These are phyloP conservation scores for Apiospora marii DNA, from an alignment of 2,329 filamentous ascomycete genomes.

Conservation along the genomic window DNA sequence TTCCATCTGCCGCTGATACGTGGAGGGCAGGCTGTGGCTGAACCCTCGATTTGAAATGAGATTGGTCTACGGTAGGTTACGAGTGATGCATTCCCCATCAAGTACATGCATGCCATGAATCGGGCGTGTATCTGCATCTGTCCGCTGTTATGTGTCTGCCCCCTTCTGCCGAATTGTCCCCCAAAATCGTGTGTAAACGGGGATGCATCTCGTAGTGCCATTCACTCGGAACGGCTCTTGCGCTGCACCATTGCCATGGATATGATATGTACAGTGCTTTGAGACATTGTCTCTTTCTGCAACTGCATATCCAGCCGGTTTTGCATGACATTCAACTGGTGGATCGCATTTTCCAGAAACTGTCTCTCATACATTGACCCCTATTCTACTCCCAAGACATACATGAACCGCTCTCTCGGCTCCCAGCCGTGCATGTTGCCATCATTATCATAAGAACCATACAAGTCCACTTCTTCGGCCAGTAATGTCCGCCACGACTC, in stretches of 20 bases:
- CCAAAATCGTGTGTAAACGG: not conserved
- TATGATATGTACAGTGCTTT: not conserved
- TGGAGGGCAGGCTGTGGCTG: conserved; percentile 1
- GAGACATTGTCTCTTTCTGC: not conserved
- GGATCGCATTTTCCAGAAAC: not conserved
- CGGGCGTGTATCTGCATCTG: not conserved
- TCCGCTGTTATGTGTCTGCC: not conserved
- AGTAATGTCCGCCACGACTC: no score
- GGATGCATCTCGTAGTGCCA: not conserved
- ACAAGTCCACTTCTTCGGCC: no score
- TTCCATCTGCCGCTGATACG: not conserved
- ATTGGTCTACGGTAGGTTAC: not conserved
- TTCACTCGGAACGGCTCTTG: not conserved
- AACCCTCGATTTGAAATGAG: not conserved
- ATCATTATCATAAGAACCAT: not conserved
- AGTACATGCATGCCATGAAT: not conserved
- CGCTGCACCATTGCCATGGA: not conserved
- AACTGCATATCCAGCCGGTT: not conserved
- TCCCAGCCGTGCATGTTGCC: not conserved
- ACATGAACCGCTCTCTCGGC: not conserved
- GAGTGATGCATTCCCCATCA: not conserved
- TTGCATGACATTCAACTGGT: not conserved
- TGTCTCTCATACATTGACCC: not conserved
- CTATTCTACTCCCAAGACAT: not conserved
- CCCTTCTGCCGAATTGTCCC: not conserved